Evolutionary conservation across 768 basidiomycete species (phyloP).

Genomic region (Panus rudis): DNA sequence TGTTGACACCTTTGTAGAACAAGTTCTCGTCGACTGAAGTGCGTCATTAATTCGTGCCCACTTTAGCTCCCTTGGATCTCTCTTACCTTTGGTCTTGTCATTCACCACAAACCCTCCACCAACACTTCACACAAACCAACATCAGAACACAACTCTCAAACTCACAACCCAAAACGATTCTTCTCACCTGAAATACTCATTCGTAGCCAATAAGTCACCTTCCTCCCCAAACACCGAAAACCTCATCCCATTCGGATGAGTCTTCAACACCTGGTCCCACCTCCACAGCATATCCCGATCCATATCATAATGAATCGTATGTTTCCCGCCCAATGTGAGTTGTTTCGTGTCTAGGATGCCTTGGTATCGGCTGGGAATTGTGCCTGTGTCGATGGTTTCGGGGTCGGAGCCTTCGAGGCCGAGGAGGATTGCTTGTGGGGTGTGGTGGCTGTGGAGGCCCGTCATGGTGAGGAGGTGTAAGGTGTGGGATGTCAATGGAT

Average conservation of each 20-base stretch:
- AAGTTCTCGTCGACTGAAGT: conserved; percentile 79
- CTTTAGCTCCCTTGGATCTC: not conserved
- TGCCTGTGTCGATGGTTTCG: conserved; percentile 87
- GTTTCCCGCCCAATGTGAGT: conserved; percentile 65
- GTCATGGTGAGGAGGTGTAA: not conserved
- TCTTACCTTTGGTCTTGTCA: conserved; percentile 79
- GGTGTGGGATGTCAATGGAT: conserved; percentile 5
- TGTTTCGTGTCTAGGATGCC: conserved; percentile 58
- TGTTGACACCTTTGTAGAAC: conserved; percentile 90
- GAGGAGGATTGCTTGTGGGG: conserved; percentile 79
- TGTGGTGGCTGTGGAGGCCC: conserved; percentile 56
- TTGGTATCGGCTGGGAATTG: conserved; percentile 69
- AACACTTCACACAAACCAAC: conserved; percentile 39
- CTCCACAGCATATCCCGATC: conserved; percentile 91
- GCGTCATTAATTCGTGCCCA: not conserved
- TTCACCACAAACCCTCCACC: conserved; percentile 96
- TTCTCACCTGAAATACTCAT: conserved; percentile 78
- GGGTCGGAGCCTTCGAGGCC: conserved; percentile 88
- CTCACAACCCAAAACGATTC: not conserved
- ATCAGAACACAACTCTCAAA: not conserved
- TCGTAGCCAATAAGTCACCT: conserved; percentile 88
- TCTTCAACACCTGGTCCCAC: conserved; percentile 83
- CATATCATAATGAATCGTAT: conserved; percentile 80
- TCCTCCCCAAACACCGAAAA: conserved; percentile 77
- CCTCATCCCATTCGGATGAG: conserved; percentile 90